Percentiles rank a stretch among this genome's conserved stretches.
Conservation (phyloP, 139 green algal species). For the Spirogloea muscicola region DNA sequence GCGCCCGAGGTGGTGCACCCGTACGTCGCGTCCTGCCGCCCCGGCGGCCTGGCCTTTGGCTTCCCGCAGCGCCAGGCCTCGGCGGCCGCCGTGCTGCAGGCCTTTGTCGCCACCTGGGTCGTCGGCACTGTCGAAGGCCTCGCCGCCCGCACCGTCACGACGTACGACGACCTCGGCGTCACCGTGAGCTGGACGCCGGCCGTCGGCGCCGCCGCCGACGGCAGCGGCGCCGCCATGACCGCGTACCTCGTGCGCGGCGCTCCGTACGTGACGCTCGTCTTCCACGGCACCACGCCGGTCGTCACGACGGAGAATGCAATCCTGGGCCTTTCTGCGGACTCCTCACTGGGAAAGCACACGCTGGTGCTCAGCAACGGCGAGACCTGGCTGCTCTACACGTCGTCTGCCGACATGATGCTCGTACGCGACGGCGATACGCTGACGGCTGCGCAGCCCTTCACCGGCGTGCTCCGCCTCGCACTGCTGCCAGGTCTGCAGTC, state of each 20-base stretch:
- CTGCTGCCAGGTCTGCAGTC: slow-evolving; percentile 17
- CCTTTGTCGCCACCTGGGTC: slow-evolving; percentile 10
- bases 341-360: not conserved
- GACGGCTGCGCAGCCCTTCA: slow-evolving; percentile 35
- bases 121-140: slow-evolving; percentile 21
- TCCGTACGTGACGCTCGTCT: slow-evolving; percentile 26
- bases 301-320: slow-evolving; percentile 7
- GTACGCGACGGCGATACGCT: not conserved
- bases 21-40: slow-evolving; percentile 1
- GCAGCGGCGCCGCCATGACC: not conserved
- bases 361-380: slow-evolving; percentile 16
- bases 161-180: slow-evolving; percentile 27
- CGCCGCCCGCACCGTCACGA: not conserved
- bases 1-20: slow-evolving; percentile 14
- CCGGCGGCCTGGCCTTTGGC: not conserved
- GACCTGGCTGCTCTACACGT: slow-evolving; percentile 30
- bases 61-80: not conserved
- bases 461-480: slow-evolving; percentile 44
- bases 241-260: slow-evolving; percentile 12
- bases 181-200: slow-evolving; percentile 18
- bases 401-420: not conserved
- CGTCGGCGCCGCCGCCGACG: no score
- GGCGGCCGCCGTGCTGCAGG: not conserved
- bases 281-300: not conserved
- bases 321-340: not conserved